A percentile compares a stretch with the other conserved stretches of the same genome.
Evolutionary conservation across 164 flowering plant species (phyloP).

Genomic region (Buxus sempervirens): DNA sequence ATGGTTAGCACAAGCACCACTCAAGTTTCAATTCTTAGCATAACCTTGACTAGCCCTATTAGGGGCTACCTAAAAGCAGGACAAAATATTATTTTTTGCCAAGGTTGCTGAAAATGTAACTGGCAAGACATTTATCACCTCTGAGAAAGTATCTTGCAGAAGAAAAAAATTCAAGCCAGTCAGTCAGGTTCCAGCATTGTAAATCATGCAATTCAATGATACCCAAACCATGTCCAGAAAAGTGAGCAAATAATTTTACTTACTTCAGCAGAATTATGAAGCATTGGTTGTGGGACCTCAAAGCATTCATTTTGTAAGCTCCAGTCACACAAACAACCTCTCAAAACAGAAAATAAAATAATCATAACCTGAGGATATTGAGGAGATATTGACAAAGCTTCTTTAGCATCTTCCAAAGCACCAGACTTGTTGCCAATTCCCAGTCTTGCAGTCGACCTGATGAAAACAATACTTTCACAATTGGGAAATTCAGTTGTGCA

Average conservation of each 20-base stretch:
- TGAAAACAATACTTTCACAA: not conserved
- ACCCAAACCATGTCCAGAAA: not conserved
- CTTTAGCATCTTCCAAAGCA: constrained; percentile 78
- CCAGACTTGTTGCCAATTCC: constrained; percentile 45
- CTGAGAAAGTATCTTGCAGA: too few species aligned
- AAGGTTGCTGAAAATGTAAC: too few species aligned
- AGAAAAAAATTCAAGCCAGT: too few species aligned
- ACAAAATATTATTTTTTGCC: too few species aligned
- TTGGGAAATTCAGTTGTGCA: constrained; percentile 1
- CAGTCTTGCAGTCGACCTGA: constrained; percentile 65
- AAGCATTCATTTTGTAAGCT: not conserved
- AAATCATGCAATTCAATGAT: not conserved
- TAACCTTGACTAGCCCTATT: too few species aligned
- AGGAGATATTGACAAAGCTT: constrained; percentile 58
- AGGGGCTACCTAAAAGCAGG: too few species aligned
- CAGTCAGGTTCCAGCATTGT: not conserved
- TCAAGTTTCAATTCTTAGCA: too few species aligned
- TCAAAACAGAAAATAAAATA: not conserved
- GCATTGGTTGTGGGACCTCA: not conserved
- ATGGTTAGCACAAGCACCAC: too few species aligned
- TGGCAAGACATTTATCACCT: too few species aligned
- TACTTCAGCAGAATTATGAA: not conserved
- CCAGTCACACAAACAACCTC: not conserved
- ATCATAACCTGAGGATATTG: constrained; percentile 54
- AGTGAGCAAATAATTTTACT: not conserved